Conservation (phyloP, 305 asterid genomes). For the Ajuga reptans region DNA sequence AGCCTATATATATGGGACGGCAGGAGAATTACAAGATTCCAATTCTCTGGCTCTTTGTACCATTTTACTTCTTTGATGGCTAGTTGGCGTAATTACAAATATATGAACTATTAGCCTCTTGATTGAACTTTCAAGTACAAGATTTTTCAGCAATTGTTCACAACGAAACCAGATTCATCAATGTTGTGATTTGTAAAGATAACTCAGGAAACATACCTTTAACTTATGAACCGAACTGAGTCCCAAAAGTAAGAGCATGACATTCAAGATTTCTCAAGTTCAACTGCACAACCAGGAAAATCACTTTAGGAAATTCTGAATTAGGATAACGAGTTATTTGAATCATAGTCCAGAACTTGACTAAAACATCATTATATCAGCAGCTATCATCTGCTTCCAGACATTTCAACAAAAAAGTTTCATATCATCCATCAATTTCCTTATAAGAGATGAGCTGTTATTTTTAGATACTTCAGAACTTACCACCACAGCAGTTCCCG, state of each 20-base stretch:
- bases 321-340: background rate
- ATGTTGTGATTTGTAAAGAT: background rate
- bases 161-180: background rate
- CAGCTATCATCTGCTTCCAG: background rate
- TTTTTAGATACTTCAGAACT: conserved; percentile 24
- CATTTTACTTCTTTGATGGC: too few species aligned
- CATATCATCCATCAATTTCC: background rate
- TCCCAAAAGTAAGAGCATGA: conserved; percentile 69
- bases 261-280: conserved; percentile 87
- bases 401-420: background rate
- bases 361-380: background rate
- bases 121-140: background rate
- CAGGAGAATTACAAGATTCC: too few species aligned
- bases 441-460: background rate
- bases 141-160: background rate
- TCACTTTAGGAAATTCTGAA: background rate
- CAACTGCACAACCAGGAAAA: conserved; percentile 47
- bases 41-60: too few species aligned
- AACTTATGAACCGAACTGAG: conserved; percentile 40
- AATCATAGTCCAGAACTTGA: background rate
- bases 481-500: conserved; percentile 86
- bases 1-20: too few species aligned
- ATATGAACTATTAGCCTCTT: background rate
- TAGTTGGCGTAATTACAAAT: too few species aligned
- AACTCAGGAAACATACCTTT: conserved; percentile 8